phyloP scores from a whole-genome alignment of 352 stramenopile genomes.

The Phytophthora pini region DNA sequence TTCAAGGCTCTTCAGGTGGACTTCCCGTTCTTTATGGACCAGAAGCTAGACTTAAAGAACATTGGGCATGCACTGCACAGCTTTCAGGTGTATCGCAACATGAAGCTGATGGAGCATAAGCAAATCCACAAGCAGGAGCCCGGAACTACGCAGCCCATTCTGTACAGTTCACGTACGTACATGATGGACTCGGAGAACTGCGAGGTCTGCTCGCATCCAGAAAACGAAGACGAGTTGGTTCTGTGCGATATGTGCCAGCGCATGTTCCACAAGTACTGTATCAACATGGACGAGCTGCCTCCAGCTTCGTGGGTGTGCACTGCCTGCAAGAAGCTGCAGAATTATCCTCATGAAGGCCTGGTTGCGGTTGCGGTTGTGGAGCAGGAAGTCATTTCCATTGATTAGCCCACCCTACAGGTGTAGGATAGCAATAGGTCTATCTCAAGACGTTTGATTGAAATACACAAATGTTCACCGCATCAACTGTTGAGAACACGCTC shows the following conservation, averaged over 20 bases:
- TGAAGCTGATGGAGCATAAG: slow-evolving; percentile 79
- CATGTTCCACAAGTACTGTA: slow-evolving; percentile 86
- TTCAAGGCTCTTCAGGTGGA: slow-evolving; percentile 85
- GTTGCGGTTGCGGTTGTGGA: slow-evolving; percentile 48
- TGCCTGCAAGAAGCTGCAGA: slow-evolving; percentile 72
- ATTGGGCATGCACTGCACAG: slow-evolving; percentile 82
- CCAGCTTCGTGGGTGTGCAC: slow-evolving; percentile 82
- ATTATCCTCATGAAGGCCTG: slow-evolving; percentile 66
- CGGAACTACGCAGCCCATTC: slow-evolving; percentile 56
- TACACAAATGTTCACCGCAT: slow-evolving; percentile 27
- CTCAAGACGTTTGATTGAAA: slow-evolving; percentile 35
- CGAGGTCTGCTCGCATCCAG: slow-evolving; percentile 58
- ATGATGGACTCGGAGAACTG: slow-evolving; percentile 81
- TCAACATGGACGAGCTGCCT: slow-evolving; percentile 80
- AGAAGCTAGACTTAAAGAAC: slow-evolving; percentile 86
- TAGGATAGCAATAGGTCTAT: slow-evolving; percentile 14
- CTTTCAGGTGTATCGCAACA: slow-evolving; percentile 87
- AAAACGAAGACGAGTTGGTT: slow-evolving; percentile 77
- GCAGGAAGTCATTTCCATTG: slow-evolving; percentile 74
- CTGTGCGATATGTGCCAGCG: slow-evolving; percentile 86
- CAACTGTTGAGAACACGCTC: slow-evolving; percentile 16
- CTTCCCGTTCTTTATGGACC: slow-evolving; percentile 83
- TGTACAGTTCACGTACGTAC: slow-evolving; percentile 76
- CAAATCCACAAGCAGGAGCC: slow-evolving; percentile 74
- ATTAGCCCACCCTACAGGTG: slow-evolving; percentile 35